Conservation (phyloP, 1,284 basidiomycete genomes). For the Ustanciosporium gigantosporum region DNA sequence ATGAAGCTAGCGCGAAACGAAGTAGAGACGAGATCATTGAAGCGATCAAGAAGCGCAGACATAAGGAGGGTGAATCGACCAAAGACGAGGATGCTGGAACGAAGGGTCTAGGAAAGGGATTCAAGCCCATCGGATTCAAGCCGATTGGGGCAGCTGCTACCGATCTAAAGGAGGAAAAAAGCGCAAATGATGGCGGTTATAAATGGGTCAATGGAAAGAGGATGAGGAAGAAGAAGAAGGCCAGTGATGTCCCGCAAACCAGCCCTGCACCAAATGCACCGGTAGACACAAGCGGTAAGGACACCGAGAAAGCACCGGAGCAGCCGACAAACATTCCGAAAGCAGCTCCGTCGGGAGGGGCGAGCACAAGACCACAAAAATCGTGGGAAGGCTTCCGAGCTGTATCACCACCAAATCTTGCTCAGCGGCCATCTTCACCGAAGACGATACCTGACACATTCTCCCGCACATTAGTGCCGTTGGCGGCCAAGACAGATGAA, state of each 20-base stretch:
- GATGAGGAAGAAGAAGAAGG: slow-evolving; percentile 64
- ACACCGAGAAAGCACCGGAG: background rate
- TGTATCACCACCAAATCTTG: too few relatives aligned
- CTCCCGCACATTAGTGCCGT: background rate
- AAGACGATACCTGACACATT: background rate
- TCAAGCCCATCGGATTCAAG: slow-evolving; percentile 72
- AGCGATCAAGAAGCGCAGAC: slow-evolving; percentile 70
- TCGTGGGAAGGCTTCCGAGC: background rate
- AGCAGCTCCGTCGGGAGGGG: background rate
- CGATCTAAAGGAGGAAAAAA: too few relatives aligned
- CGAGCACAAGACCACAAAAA: background rate
- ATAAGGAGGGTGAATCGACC: slow-evolving; percentile 37
- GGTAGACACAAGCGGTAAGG: background rate
- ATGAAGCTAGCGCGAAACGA: background rate
- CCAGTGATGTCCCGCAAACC: slow-evolving; percentile 5
- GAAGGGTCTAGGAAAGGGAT: slow-evolving; percentile 70
- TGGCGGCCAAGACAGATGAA: slow-evolving; percentile 10
- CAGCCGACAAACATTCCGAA: background rate
- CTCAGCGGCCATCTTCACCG: too few relatives aligned
- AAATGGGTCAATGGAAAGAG: slow-evolving; percentile 60
- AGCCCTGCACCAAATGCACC: background rate
- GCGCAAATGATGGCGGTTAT: slow-evolving; percentile 60
- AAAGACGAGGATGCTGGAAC: slow-evolving; percentile 65
- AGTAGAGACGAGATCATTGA: slow-evolving; percentile 71
- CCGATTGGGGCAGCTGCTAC: slow-evolving; percentile 49